Percentiles rank a stretch among this genome's conserved stretches.
These are phyloP conservation scores for Macadamia tetraphylla DNA, from an alignment of 164 flowering plant genomes.

Conservation along the genomic window DNA sequence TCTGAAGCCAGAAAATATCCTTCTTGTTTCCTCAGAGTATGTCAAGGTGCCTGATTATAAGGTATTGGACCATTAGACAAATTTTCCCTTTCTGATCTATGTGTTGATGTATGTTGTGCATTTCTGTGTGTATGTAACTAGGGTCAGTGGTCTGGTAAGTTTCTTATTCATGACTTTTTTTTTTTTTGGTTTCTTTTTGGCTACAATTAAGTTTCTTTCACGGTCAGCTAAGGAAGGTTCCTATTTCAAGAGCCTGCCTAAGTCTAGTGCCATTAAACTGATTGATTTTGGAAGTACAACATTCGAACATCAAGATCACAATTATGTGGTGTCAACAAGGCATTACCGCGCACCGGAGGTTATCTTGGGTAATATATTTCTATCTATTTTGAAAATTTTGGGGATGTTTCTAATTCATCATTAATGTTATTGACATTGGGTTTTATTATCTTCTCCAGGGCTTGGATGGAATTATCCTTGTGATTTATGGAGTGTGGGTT, in stretches of 20 bases:
- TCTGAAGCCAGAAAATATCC: constrained; percentile 92
- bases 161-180: constrained; percentile 2
- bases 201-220: constrained; percentile 39
- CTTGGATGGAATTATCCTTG: constrained; percentile 95
- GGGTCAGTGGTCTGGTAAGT: neutral
- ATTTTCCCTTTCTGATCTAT: too few species aligned
- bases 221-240: constrained; percentile 62
- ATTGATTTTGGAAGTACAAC: constrained; percentile 97
- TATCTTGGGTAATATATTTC: constrained; percentile 49
- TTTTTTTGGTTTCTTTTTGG: constrained; percentile 3
- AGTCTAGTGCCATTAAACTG: constrained; percentile 83
- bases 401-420: neutral
- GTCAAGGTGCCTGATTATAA: constrained; percentile 82
- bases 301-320: constrained; percentile 82
- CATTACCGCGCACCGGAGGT: constrained; percentile 83
- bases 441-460: constrained; percentile 37
- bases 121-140: too few species aligned
- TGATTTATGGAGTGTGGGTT: constrained; percentile 93
- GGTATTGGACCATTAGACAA: constrained; percentile 30
- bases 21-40: constrained; percentile 76
- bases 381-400: neutral
- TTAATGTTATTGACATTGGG: neutral
- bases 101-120: too few species aligned
- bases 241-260: constrained; percentile 72
- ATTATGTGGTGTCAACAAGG: constrained; percentile 70